Evolutionary conservation across 2,329 filamentous ascomycete genomes (phyloP), one percentile per base, ranked within the genome.

Genomic region (Pseudocercospora crystallina): DNA sequence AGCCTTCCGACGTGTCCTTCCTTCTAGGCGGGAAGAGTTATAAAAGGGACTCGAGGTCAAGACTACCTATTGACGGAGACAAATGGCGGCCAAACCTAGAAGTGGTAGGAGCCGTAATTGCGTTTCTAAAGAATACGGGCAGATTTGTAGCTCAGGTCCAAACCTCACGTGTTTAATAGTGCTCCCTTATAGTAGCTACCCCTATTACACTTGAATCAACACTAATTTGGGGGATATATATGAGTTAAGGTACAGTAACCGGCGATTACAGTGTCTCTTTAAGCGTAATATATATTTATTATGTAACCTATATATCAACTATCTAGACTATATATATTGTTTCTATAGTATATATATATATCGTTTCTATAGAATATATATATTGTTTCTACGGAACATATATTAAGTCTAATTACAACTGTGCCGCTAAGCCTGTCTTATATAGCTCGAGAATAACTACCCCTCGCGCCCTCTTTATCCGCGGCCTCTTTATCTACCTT

Each of bases 111-210:
- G 39, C 17, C 13, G 29, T 20, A 14, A 31, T 42, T 26, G 13
- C 39, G 26, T 42, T 42, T 26, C 39, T 42, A 8, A 42, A 42
- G 26, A 42, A 20, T 42, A 42, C 39, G 9, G 39, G 39, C 39
- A 42, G 39, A 20, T 42, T 29, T 42, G 39, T 20, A 42, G 9
- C 39, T 26, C 39, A 14, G 11, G 11, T 8, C 39, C 15, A 15
- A 42, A 42, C 17, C 12, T 14, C 26, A 42, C 9, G 13, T 42
- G 15, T 26, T 20, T 31, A 26, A 42, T 20, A 42, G 15, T 42
- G 26, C 39, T 42, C 39, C 29, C 35, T n/a, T 14, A 8, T 11
- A 38, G 35, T 38, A 14, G 35, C 35, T 38, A 8, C 15, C 8
- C 35, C 35, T 7, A 14, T 38, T 14, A 38, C 35, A 38, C 35